Evolutionary conservation across 257 asterid genomes (phyloP).

Genomic region (Solanum bulbocastanum): DNA sequence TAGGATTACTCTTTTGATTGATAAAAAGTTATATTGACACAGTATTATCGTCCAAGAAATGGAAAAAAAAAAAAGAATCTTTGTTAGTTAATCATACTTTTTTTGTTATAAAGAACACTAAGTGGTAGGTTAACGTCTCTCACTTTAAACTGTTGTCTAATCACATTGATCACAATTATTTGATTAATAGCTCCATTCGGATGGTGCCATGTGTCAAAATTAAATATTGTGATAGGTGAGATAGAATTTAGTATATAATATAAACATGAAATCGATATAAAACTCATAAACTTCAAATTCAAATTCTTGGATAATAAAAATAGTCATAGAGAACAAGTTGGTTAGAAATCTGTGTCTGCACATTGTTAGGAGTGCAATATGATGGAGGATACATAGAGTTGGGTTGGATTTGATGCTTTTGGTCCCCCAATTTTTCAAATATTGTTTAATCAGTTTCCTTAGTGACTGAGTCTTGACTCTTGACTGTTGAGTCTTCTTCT

Average conservation of each 20-base stretch:
- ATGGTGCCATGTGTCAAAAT: neutral
- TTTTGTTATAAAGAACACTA: neutral
- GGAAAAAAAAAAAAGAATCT: neutral
- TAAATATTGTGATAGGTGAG: neutral
- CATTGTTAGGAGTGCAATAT: conserved; percentile 11
- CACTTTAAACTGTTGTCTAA: neutral
- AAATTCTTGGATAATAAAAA: neutral
- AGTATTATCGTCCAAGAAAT: neutral
- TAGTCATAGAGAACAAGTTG: conserved; percentile 2
- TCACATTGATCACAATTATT: neutral
- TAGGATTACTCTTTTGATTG: neutral
- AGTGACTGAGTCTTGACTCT: conserved; percentile 5
- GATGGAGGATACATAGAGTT: conserved; percentile 6
- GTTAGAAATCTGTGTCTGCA: conserved; percentile 28
- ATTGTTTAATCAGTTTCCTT: neutral
- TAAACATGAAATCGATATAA: neutral
- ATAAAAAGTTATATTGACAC: neutral
- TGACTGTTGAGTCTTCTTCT: neutral
- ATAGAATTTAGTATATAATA: neutral
- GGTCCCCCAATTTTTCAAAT: conserved; percentile 21
- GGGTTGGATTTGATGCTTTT: conserved; percentile 21
- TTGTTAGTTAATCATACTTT: neutral
- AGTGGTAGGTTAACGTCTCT: neutral
- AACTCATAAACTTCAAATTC: neutral
- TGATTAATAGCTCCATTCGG: neutral